phyloP scores from a whole-genome alignment of 106 monocot species.

The Dendrobium catenatum region DNA sequence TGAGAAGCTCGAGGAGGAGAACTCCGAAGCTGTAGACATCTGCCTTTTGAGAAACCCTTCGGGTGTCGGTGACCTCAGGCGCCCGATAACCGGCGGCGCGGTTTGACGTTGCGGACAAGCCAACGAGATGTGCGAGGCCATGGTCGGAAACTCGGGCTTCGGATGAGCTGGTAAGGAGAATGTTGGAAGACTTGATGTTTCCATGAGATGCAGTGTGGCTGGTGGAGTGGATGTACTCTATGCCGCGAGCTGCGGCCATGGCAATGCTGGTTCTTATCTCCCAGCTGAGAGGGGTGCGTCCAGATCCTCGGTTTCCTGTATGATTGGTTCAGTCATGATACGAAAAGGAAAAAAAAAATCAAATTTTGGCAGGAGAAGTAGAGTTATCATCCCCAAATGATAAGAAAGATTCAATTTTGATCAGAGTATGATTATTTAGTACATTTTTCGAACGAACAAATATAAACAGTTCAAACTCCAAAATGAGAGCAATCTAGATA shows the following conservation, averaged over 20 bases:
- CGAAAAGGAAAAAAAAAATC: too few relatives aligned
- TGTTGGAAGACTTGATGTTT: constrained; percentile 89
- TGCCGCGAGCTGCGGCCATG: constrained; percentile 50
- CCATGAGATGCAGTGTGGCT: constrained; percentile 58
- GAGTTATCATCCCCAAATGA: too few relatives aligned
- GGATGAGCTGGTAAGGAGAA: constrained; percentile 38
- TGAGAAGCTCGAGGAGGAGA: constrained; percentile 80
- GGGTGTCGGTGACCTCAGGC: constrained; percentile 59
- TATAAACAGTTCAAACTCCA: too few relatives aligned
- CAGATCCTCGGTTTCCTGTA: constrained; percentile 57
- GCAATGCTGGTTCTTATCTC: constrained; percentile 46
- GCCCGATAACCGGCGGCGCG: constrained; percentile 66
- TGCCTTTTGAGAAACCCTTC: constrained; percentile 59
- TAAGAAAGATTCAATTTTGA: too few relatives aligned
- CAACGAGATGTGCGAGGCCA: constrained; percentile 53
- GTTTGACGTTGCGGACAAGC: constrained; percentile 27
- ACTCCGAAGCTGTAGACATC: constrained; percentile 96
- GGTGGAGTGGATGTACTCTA: constrained; percentile 77
- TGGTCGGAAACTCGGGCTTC: constrained; percentile 67
- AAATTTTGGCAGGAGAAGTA: too few relatives aligned
- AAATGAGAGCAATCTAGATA: too few relatives aligned
- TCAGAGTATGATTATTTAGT: too few relatives aligned
- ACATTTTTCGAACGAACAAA: too few relatives aligned
- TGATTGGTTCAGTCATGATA: neutral
- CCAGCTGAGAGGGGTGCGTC: constrained; percentile 64